Percentiles rank a stretch among this genome's conserved stretches.
phyloP scores from a whole-genome alignment of 495 filamentous ascomycete species.

The Usnea hakonensis region DNA sequence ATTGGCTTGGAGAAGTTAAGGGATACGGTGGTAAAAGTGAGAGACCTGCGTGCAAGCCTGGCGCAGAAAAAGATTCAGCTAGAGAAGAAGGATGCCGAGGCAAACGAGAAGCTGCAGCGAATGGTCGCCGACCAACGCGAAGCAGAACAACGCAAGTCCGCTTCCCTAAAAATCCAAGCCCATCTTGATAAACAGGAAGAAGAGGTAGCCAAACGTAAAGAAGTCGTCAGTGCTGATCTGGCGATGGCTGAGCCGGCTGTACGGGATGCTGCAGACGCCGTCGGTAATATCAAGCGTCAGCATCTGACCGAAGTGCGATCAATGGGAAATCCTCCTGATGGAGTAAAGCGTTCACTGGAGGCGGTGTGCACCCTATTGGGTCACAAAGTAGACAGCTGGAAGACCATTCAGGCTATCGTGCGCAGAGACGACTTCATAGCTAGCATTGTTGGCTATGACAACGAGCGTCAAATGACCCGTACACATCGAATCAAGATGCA shows the following conservation, averaged over 20 bases:
- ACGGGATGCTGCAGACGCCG: slow-evolving; percentile 82
- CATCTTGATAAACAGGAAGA: slow-evolving; percentile 84
- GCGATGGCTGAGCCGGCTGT: slow-evolving; percentile 92
- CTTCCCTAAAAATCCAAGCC: slow-evolving; percentile 78
- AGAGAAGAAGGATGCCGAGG: slow-evolving; percentile 87
- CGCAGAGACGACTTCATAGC: slow-evolving; percentile 94
- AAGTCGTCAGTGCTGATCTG: slow-evolving; percentile 81
- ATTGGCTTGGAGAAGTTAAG: slow-evolving; percentile 96
- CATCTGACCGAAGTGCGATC: slow-evolving; percentile 96
- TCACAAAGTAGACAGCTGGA: slow-evolving; percentile 86
- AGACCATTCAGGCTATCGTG: slow-evolving; percentile 76
- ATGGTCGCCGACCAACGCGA: slow-evolving; percentile 97
- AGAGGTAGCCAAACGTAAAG: slow-evolving; percentile 73
- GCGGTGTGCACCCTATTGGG: slow-evolving; percentile 91
- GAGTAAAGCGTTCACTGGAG: slow-evolving; percentile 87
- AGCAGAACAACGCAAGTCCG: slow-evolving; percentile 82
- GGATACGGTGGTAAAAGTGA: slow-evolving; percentile 96
- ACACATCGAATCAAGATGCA: slow-evolving; percentile 78
- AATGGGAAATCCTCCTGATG: slow-evolving; percentile 83
- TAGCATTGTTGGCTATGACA: slow-evolving; percentile 95
- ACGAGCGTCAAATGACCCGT: slow-evolving; percentile 89
- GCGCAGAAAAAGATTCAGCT: slow-evolving; percentile 90
- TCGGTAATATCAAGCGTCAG: slow-evolving; percentile 94
- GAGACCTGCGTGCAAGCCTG: slow-evolving; percentile 79
- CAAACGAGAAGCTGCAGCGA: slow-evolving; percentile 90